phyloP scores from a whole-genome alignment of 2,329 filamentous ascomycete species.

The Tolypocladium sp. region DNA sequence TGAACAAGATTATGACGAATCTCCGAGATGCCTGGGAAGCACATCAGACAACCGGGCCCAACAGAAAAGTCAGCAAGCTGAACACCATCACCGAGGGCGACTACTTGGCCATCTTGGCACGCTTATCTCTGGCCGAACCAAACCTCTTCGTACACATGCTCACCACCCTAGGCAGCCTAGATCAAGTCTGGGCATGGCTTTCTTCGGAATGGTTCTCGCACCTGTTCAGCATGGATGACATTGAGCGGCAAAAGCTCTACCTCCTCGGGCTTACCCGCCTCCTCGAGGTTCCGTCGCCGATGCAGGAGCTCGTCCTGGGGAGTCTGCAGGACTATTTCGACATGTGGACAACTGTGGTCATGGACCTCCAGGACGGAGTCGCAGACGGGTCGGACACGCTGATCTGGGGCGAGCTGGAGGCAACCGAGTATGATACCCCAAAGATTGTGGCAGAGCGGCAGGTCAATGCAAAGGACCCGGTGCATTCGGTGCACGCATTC shows the following conservation, averaged over 20 bases:
- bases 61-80: constrained; percentile 58
- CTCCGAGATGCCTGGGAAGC: constrained; percentile 63
- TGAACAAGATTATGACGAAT: constrained; percentile 54
- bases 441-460: constrained; percentile 44
- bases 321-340: constrained; percentile 65
- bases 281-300: constrained; percentile 50
- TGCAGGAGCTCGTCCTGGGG: constrained; percentile 47
- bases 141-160: constrained; percentile 54
- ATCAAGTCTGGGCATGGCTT: constrained; percentile 51
- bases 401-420: constrained; percentile 33
- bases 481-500: constrained; percentile 57
- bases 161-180: constrained; percentile 32
- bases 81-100: constrained; percentile 72
- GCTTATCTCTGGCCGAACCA: constrained; percentile 67
- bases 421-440: constrained; percentile 46
- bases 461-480: constrained; percentile 50
- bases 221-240: constrained; percentile 58
- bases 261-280: constrained; percentile 64
- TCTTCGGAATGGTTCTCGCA: constrained; percentile 58
- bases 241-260: constrained; percentile 60
- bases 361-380: constrained; percentile 54
- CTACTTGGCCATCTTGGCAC: constrained; percentile 75
- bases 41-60: constrained; percentile 75
- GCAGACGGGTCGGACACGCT: constrained; percentile 42
- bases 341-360: constrained; percentile 65